phyloP scores from a whole-genome alignment of 2,329 filamentous ascomycete genomes.

The Exophiala spinifera region DNA sequence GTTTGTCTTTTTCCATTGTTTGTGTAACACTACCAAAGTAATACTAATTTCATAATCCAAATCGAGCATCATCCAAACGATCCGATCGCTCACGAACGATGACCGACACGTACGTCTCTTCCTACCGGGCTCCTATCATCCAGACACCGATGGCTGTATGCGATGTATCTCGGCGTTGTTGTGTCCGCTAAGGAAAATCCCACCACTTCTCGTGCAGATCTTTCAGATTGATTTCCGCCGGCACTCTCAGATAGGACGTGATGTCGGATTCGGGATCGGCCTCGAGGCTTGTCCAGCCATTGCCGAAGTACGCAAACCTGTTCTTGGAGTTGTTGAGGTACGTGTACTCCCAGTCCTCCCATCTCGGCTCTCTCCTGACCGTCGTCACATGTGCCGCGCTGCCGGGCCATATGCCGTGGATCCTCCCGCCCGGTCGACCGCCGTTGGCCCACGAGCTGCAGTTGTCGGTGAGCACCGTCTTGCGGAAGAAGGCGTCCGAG shows the following conservation, averaged over 20 bases:
- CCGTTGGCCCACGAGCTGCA: slow-evolving; percentile 26
- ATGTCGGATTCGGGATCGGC: slow-evolving; percentile 18
- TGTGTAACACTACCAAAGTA: too few species aligned
- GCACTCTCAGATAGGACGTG: slow-evolving; percentile 18
- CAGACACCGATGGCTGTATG: too few species aligned
- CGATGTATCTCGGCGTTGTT: too few species aligned
- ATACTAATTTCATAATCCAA: too few species aligned
- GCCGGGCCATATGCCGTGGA: slow-evolving; percentile 25
- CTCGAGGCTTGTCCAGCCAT: slow-evolving; percentile 24
- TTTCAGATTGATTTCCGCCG: slow-evolving; percentile 15
- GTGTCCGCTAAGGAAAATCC: slow-evolving; percentile 1
- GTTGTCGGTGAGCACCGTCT: slow-evolving; percentile 43
- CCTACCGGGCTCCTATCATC: too few species aligned
- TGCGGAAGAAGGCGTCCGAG: slow-evolving; percentile 54
- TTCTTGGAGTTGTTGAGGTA: slow-evolving; percentile 18
- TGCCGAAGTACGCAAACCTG: slow-evolving; percentile 21
- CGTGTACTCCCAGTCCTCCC: slow-evolving; percentile 26
- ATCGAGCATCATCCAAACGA: too few species aligned
- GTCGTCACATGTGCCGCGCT: slow-evolving; percentile 23
- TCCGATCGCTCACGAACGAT: too few species aligned
- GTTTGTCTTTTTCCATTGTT: too few species aligned
- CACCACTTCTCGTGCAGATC: slow-evolving; percentile 25
- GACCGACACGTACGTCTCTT: background rate
- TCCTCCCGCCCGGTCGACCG: slow-evolving; percentile 17
- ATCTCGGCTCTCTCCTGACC: slow-evolving; percentile 21